Evolutionary conservation across 768 basidiomycete genomes (phyloP), one percentile per base, ranked within the genome.

Genomic region (Hygrophorus russula): DNA sequence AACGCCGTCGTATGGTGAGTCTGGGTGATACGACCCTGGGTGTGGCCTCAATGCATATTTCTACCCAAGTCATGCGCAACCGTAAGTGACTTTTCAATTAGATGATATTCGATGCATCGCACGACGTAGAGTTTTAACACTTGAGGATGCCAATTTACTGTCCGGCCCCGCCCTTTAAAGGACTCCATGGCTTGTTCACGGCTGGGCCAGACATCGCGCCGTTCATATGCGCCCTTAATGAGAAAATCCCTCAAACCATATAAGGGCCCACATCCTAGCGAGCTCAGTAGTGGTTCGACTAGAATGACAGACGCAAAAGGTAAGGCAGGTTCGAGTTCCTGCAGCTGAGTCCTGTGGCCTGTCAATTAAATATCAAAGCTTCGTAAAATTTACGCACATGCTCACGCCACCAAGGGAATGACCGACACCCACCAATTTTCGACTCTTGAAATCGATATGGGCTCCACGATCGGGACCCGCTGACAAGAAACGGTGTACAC

Each of bases 401-500:
- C 74, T 64, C 44, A 79, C 77, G 31, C 72, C 80, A 11, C 81
- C 81, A 14, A 84, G 59, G 1, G 80, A 82, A 55, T 84, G 81
- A 0, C 80, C 81, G 13, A 84, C 67, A 2, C 79, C 80, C 30
- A 82, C 65, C 2, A 84, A 59, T 35, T 66, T 73, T 47, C 76
- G 59, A 15, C 52, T 57, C 19, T 55, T 52, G 56, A 80, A 80
- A 46, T 78, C 65, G 27, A 74, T 61, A 7, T 55, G 51, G 7
- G 63, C 65, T 14, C 62, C 65, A 46, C 65, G 52, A 18, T 58
- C 51, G 5, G 64, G 61, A 4, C 64, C 68, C 3, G 59, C 62
- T 3, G 61, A 60, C 29, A 82, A 65, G 54, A 83, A 81, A 29
- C 68, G 69, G 48, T 78, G 71, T 9, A 66, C 71, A 4, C 74